These are phyloP conservation scores for Talaromyces funiculosus DNA, from an alignment of 2,329 filamentous ascomycete genomes.

Conservation along the genomic window DNA sequence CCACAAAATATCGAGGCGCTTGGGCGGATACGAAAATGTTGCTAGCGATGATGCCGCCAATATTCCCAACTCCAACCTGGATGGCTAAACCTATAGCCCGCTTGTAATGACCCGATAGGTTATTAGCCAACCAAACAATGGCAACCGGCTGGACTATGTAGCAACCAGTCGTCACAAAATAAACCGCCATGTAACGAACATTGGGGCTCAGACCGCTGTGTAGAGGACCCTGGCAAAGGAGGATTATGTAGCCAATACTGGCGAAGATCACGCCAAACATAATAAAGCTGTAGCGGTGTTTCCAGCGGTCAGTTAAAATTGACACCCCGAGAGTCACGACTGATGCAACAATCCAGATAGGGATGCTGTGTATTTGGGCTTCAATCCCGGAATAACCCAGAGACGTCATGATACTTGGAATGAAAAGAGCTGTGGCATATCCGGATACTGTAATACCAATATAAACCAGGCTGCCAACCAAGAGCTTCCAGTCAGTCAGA, in stretches of 20 bases:
- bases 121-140: conserved; percentile 20
- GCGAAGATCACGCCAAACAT: conserved; percentile 30
- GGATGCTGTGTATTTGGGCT: conserved; percentile 34
- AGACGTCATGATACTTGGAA: conserved; percentile 31
- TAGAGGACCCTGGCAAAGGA: conserved; percentile 25
- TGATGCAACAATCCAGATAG: conserved; percentile 29
- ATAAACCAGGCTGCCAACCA: conserved; percentile 28
- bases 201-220: conserved; percentile 13
- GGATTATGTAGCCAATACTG: conserved; percentile 30
- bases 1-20: conserved; percentile 32
- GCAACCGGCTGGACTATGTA: conserved; percentile 29
- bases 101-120: conserved; percentile 40
- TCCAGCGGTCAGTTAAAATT: conserved; percentile 25
- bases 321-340: conserved; percentile 25
- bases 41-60: too few relatives aligned
- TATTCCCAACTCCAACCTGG: conserved; percentile 48
- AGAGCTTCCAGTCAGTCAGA: conserved; percentile 31
- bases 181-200: conserved; percentile 26
- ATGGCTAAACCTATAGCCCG: conserved; percentile 13
- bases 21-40: conserved; percentile 14
- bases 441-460: conserved; percentile 32
- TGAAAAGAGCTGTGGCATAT: conserved; percentile 31
- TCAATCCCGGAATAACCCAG: conserved; percentile 28
- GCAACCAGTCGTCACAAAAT: conserved; percentile 22
- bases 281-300: conserved; percentile 33